Evolutionary conservation across 2,329 filamentous ascomycete species (phyloP).

Genomic region (Colletotrichum sp.): DNA sequence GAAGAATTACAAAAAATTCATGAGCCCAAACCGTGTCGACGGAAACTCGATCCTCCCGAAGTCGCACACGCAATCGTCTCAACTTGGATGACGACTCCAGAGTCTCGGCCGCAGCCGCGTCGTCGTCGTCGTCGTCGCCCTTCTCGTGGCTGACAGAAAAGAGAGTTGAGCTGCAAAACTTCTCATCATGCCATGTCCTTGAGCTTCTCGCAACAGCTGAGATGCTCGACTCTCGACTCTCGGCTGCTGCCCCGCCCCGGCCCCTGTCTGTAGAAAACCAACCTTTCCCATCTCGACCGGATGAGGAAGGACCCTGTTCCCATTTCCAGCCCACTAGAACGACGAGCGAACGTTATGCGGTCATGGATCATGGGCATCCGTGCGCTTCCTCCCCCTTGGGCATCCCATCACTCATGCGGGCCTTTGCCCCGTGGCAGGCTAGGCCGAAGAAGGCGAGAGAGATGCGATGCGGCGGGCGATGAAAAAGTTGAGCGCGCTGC

Average conservation of each 20-base stretch:
- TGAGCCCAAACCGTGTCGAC: not conserved
- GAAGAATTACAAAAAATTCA: not conserved
- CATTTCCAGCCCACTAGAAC: constrained; percentile 4
- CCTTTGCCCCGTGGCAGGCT: constrained; percentile 10
- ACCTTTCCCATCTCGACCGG: constrained; percentile 12
- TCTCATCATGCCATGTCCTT: constrained; percentile 6
- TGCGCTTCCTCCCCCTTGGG: not conserved
- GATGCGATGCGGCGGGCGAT: not conserved
- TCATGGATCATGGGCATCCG: constrained; percentile 15
- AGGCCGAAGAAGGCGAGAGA: not conserved
- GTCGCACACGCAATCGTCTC: constrained; percentile 16
- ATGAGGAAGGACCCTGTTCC: constrained; percentile 20
- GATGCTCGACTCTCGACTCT: not conserved
- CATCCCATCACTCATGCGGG: constrained; percentile 10
- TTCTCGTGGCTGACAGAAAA: not conserved
- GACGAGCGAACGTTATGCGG: constrained; percentile 11
- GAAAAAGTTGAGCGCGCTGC: not conserved
- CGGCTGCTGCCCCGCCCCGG: not conserved
- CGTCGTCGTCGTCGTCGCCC: not conserved
- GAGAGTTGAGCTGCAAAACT: not conserved
- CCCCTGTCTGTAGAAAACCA: not conserved
- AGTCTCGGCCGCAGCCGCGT: not conserved
- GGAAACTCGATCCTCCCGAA: not conserved
- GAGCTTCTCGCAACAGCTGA: not conserved
- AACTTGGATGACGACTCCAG: constrained; percentile 11